Conservation (phyloP, 2,329 filamentous ascomycete species). For the Arthrobotrys pseudoclavata region DNA sequence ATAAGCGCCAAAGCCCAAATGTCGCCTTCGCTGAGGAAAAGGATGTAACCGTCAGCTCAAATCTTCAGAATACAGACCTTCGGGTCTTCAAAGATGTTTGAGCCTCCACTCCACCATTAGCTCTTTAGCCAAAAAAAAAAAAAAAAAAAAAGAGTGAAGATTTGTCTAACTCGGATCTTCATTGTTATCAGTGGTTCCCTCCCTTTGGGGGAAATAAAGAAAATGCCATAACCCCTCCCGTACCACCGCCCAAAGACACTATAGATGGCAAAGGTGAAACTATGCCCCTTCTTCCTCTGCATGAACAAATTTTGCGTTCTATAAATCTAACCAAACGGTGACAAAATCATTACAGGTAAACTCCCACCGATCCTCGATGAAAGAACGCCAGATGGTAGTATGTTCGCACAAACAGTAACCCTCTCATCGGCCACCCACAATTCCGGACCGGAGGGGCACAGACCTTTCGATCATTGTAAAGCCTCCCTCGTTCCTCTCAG, state of each 20-base stretch:
- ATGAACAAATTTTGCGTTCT: not conserved
- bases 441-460: not conserved
- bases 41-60: not conserved
- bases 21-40: not conserved
- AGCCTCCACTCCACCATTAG: too few relatives aligned
- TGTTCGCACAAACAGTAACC: not conserved
- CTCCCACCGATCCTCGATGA: not conserved
- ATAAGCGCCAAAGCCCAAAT: not conserved
- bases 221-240: too few relatives aligned
- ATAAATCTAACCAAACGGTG: not conserved
- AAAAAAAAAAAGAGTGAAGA: too few relatives aligned
- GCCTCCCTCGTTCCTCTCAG: not conserved
- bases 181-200: not conserved
- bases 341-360: not conserved
- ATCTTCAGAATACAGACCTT: not conserved
- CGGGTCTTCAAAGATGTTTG: not conserved
- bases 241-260: too few relatives aligned
- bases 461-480: conserved; percentile 19
- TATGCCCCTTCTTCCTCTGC: too few relatives aligned
- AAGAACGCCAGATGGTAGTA: not conserved
- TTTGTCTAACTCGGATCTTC: too few relatives aligned
- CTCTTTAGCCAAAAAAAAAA: too few relatives aligned
- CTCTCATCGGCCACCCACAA: not conserved
- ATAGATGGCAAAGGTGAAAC: not conserved
- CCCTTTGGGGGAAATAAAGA: not conserved